Evolutionary conservation across 192 early-diverging fungal species (phyloP).

Genomic region (Anaeromyces robustus): DNA sequence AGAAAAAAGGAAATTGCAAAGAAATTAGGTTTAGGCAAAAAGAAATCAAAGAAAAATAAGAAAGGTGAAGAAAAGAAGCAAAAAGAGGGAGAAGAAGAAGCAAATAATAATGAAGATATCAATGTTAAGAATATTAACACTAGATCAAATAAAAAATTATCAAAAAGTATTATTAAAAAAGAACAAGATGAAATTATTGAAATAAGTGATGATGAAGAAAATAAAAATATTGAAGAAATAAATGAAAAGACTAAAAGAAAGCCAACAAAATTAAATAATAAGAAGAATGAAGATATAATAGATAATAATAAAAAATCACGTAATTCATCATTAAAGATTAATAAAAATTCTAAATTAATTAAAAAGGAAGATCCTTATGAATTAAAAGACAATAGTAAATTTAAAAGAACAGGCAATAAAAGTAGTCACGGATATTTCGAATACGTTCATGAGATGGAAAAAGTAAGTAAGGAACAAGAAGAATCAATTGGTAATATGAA

Average conservation of each 20-base stretch:
- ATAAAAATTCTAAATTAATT: not conserved
- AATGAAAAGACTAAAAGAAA: not conserved
- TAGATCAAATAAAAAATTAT: conserved; percentile 9
- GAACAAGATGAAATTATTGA: not conserved
- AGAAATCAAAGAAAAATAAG: conserved; percentile 10
- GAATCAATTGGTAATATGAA: not conserved
- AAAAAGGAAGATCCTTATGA: not conserved
- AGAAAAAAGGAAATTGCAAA: conserved; percentile 22
- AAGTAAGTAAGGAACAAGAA: not conserved
- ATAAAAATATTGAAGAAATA: not conserved
- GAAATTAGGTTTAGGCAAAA: conserved; percentile 15
- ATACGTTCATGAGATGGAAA: not conserved
- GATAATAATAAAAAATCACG: no score
- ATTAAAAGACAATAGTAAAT: not conserved
- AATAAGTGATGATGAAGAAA: not conserved
- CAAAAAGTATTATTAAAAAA: conserved; percentile 1
- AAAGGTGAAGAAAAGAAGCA: conserved; percentile 7
- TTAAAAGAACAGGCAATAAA: not conserved
- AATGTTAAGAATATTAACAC: not conserved
- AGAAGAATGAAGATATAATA: not conserved
- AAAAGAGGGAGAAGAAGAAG: conserved; percentile 8
- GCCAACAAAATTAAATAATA: not conserved
- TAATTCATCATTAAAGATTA: not conserved
- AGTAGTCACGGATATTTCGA: not conserved
- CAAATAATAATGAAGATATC: not conserved